phyloP scores from a whole-genome alignment of 495 filamentous ascomycete species.

The Neurospora tetrasperma region DNA sequence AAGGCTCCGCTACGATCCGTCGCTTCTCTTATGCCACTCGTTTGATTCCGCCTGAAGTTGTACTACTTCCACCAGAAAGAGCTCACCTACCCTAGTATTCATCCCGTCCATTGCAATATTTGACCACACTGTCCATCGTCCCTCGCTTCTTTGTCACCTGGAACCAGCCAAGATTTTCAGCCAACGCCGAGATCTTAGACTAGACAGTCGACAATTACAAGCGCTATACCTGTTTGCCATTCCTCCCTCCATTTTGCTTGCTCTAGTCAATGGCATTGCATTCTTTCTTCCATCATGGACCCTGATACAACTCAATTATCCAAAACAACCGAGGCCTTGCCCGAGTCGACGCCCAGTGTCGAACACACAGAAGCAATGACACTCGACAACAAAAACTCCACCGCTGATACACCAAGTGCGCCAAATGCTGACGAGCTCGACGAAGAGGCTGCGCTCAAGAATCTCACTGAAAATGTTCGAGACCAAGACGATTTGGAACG shows the following conservation, averaged over 20 bases:
- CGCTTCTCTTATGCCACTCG: not conserved
- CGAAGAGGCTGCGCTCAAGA: slow-evolving; percentile 54
- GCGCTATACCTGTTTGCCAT: not conserved
- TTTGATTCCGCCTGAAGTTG: not conserved
- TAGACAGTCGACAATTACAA: not conserved
- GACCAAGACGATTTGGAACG: slow-evolving; percentile 79
- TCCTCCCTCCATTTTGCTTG: not conserved
- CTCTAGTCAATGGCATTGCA: not conserved
- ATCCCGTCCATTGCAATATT: not conserved
- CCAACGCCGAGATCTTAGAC: not conserved
- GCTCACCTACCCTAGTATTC: not conserved
- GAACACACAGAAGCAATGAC: not conserved
- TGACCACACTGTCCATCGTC: not conserved
- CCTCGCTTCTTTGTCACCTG: not conserved
- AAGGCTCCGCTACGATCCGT: not conserved
- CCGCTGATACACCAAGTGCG: not conserved
- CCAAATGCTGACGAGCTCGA: slow-evolving; percentile 12
- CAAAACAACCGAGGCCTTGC: not conserved
- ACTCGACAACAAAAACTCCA: not conserved
- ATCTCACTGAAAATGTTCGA: slow-evolving; percentile 62
- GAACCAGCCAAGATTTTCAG: not conserved
- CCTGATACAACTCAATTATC: not conserved
- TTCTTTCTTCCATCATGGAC: not conserved
- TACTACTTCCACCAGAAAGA: not conserved
- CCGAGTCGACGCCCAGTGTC: not conserved